These are phyloP conservation scores for Mycosphaerella arachidis DNA, from an alignment of 2,329 filamentous ascomycete genomes.

Conservation along the genomic window DNA sequence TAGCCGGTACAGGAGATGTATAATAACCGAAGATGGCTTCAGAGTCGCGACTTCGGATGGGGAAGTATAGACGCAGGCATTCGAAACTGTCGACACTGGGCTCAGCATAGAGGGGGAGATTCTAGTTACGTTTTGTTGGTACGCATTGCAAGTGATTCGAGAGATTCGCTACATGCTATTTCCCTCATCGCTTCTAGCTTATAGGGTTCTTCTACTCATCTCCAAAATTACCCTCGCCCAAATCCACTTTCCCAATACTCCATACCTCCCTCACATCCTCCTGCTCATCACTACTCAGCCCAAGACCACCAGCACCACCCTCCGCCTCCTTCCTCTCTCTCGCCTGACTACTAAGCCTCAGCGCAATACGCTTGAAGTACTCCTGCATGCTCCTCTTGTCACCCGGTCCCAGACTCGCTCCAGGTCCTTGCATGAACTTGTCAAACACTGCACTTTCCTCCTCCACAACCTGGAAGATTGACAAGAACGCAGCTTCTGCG, in stretches of 20 bases:
- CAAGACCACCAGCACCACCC: slow-evolving; percentile 79
- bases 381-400: slow-evolving; percentile 88
- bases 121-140: no score
- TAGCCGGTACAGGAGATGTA: no score
- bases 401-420: slow-evolving; percentile 61
- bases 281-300: slow-evolving; percentile 80
- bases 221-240: slow-evolving; percentile 51
- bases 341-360: slow-evolving; percentile 79
- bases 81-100: no score
- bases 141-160: no score
- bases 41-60: no score
- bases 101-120: no score
- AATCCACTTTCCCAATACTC: slow-evolving; percentile 87
- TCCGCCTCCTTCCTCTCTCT: slow-evolving; percentile 87
- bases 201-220: slow-evolving; percentile 12
- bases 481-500: slow-evolving; percentile 88
- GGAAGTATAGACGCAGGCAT: no score
- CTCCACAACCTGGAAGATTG: slow-evolving; percentile 84
- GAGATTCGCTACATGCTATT: no score
- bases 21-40: no score
- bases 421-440: slow-evolving; percentile 72
- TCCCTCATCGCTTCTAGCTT: no score
- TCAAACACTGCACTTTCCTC: slow-evolving; percentile 84
- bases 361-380: slow-evolving; percentile 91
- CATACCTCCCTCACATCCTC: slow-evolving; percentile 95